Evolutionary conservation across 2,329 filamentous ascomycete genomes (phyloP).

Genomic region (Ophiostoma novo-ulmi): DNA sequence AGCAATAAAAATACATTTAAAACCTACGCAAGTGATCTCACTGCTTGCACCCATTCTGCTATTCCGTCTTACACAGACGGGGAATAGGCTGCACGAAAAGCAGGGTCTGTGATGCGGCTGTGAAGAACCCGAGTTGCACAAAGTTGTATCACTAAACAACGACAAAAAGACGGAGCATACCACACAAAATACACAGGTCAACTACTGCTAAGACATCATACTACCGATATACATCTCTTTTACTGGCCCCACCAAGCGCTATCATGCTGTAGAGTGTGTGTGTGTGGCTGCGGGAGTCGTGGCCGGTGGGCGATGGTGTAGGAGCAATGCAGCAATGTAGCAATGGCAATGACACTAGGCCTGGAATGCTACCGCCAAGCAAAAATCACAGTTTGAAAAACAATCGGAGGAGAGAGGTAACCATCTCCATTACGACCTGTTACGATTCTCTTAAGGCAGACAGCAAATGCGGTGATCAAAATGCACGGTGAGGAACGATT

Average conservation of each 20-base stretch:
- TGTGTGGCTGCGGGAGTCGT: slow-evolving; percentile 3
- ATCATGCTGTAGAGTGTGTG: neutral
- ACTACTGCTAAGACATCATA: too few species aligned
- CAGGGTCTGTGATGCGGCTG: slow-evolving; percentile 14
- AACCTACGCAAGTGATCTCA: neutral
- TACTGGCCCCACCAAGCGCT: neutral
- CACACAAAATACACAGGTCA: neutral
- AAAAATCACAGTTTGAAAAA: neutral
- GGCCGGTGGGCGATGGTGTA: slow-evolving; percentile 7
- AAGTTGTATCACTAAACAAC: neutral
- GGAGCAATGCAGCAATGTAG: slow-evolving; percentile 13
- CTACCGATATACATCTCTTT: too few species aligned
- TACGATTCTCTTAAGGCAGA: neutral
- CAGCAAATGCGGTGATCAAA: neutral
- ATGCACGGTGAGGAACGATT: neutral
- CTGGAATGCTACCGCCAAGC: slow-evolving; percentile 8
- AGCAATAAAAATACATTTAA: too few species aligned
- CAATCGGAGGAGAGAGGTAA: neutral
- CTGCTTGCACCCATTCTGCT: neutral
- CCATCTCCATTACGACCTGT: neutral
- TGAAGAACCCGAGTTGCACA: slow-evolving; percentile 14
- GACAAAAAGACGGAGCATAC: neutral
- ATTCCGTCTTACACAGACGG: neutral
- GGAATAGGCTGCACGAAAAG: neutral
- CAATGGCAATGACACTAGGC: slow-evolving; percentile 14